phyloP scores from a whole-genome alignment of 2,329 filamentous ascomycete genomes.

The Aulographum hederae region DNA sequence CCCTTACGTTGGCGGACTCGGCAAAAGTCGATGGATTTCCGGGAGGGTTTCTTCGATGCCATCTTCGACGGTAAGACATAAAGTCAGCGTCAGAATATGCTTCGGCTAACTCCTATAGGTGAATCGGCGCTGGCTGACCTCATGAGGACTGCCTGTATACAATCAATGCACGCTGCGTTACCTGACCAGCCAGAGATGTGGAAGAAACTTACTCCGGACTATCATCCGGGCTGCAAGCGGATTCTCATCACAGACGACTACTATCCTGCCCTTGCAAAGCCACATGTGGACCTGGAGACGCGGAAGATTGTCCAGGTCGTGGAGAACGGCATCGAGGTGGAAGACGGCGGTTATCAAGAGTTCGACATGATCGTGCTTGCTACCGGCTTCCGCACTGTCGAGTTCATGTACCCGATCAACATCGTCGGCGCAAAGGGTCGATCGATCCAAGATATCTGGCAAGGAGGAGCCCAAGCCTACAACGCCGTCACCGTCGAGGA shows the following conservation, averaged over 20 bases:
- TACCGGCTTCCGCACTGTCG: conserved; percentile 39
- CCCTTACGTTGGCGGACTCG: conserved; percentile 31
- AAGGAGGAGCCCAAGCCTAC: conserved; percentile 30
- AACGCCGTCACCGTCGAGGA: conserved; percentile 32
- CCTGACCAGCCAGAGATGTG: conserved; percentile 31
- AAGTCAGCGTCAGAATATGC: too few relatives aligned
- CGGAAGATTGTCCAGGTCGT: conserved; percentile 27
- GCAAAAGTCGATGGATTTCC: conserved; percentile 33
- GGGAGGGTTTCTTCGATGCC: conserved; percentile 28
- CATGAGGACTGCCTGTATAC: too few relatives aligned
- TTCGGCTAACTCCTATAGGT: too few relatives aligned
- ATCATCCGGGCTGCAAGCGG: conserved; percentile 35
- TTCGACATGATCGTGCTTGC: conserved; percentile 39
- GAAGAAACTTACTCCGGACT: conserved; percentile 34
- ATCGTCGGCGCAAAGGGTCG: conserved; percentile 24
- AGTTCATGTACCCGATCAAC: conserved; percentile 40
- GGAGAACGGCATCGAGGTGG: conserved; percentile 26
- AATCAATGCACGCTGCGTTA: too few relatives aligned
- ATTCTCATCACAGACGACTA: conserved; percentile 38
- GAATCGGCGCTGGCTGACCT: too few relatives aligned
- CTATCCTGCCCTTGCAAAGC: conserved; percentile 28
- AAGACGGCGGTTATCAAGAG: conserved; percentile 21
- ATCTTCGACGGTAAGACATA: conserved; percentile 23
- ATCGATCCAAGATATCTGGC: conserved; percentile 32
- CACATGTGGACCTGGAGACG: conserved; percentile 34